These are phyloP conservation scores for Amaranthus tricolor DNA, from an alignment of 179 eudicot genomes.

Conservation along the genomic window DNA sequence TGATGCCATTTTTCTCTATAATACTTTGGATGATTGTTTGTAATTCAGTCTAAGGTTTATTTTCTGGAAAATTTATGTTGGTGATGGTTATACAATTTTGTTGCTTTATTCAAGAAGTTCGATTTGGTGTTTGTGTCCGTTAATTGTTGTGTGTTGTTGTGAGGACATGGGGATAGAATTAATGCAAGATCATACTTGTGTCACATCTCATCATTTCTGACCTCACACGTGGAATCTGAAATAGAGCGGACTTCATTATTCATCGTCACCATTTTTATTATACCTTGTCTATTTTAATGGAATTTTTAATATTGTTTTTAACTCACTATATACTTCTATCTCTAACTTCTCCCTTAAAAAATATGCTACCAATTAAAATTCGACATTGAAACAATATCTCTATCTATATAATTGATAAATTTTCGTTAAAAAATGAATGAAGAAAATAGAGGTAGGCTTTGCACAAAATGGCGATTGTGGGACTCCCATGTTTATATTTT, in stretches of 20 bases:
- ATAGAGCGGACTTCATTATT: too few species aligned
- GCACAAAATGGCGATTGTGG: too few species aligned
- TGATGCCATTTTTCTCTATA: slow-evolving; percentile 17
- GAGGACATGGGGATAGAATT: slow-evolving; percentile 11
- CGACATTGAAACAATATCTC: too few species aligned
- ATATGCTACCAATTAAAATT: too few species aligned
- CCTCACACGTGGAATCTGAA: slow-evolving; percentile 13
- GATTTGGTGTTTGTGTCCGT: neutral
- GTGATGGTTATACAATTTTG: neutral
- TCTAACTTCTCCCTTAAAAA: too few species aligned
- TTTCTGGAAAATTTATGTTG: slow-evolving; percentile 8
- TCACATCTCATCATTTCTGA: neutral
- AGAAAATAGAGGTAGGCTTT: too few species aligned
- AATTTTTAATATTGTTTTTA: too few species aligned
- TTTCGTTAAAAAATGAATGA: too few species aligned
- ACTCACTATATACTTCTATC: too few species aligned
- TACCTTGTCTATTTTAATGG: neutral
- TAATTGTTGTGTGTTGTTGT: slow-evolving; percentile 7
- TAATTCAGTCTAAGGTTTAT: neutral
- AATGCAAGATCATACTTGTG: neutral
- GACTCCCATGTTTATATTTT: too few species aligned
- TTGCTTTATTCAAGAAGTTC: neutral
- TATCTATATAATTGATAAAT: too few species aligned
- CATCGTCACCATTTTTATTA: neutral
- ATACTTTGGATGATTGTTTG: neutral